phyloP scores from a whole-genome alignment of 306 rosid species.

The Trifolium repens region DNA sequence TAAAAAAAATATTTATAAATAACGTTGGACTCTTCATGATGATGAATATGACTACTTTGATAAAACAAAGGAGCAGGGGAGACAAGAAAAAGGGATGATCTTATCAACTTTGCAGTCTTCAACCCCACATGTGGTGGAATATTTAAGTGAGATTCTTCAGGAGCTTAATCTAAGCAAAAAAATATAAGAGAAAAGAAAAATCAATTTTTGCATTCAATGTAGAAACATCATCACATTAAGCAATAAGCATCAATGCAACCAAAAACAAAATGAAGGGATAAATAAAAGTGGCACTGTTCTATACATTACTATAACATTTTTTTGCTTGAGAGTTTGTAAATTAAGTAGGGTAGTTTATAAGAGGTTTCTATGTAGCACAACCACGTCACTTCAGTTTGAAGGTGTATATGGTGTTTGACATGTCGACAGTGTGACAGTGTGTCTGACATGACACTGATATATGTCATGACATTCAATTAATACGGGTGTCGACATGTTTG shows the following conservation, averaged over 20 bases:
- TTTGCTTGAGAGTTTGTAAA: conserved; percentile 15
- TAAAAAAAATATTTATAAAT: no score
- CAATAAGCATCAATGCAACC: conserved; percentile 20
- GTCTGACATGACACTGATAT: background rate
- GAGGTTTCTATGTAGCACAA: background rate
- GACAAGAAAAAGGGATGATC: conserved; percentile 40
- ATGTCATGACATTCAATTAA: background rate
- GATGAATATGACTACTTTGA: conserved; percentile 35
- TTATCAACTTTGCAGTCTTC: conserved; percentile 8
- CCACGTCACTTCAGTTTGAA: background rate
- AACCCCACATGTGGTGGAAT: conserved; percentile 37
- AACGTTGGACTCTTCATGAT: conserved; percentile 1
- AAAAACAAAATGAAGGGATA: conserved; percentile 32
- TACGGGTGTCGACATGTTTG: background rate
- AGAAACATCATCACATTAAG: conserved; percentile 37
- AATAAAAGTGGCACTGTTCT: conserved; percentile 22
- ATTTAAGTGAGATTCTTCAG: conserved; percentile 13
- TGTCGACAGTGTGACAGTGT: background rate
- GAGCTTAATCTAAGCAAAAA: conserved; percentile 39
- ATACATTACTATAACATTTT: conserved; percentile 30
- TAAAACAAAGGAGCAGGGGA: conserved; percentile 30
- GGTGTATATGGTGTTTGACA: background rate
- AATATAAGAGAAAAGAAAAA: background rate
- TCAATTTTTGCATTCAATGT: conserved; percentile 27
- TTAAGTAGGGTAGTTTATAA: background rate